phyloP scores from a whole-genome alignment of 1,284 basidiomycete genomes.

The Chiua sp. region DNA sequence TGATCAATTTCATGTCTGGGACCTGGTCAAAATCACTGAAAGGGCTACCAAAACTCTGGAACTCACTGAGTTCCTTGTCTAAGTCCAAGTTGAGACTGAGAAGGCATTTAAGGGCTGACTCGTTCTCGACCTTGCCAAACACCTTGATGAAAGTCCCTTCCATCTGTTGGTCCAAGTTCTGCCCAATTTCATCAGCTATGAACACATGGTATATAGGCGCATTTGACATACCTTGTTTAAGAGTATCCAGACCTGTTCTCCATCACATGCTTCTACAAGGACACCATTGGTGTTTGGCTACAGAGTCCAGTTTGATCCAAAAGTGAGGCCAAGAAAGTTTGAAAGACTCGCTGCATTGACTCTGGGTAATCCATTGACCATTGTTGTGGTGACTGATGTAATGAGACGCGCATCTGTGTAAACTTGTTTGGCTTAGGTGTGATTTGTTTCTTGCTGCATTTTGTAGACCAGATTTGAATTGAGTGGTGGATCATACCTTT shows the following conservation, averaged over 20 bases:
- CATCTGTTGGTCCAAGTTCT: conserved; percentile 52
- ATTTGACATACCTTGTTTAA: conserved; percentile 50
- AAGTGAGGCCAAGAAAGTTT: conserved; percentile 56
- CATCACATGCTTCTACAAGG: conserved; percentile 74
- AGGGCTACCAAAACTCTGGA: background rate
- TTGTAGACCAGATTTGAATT: too few relatives aligned
- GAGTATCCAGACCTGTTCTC: conserved; percentile 68
- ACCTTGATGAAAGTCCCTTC: conserved; percentile 56
- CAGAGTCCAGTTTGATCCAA: background rate
- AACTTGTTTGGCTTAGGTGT: too few relatives aligned
- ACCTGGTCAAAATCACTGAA: conserved; percentile 6
- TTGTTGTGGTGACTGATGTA: conserved; percentile 3
- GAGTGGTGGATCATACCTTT: too few relatives aligned
- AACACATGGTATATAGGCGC: conserved; percentile 28
- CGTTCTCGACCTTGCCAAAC: conserved; percentile 62
- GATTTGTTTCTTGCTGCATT: too few relatives aligned
- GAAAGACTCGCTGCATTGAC: conserved; percentile 69
- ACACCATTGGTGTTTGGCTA: conserved; percentile 64
- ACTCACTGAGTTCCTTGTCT: conserved; percentile 60
- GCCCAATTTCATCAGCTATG: conserved; percentile 30
- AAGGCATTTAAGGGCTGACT: conserved; percentile 66
- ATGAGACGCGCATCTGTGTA: conserved; percentile 20
- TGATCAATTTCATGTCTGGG: conserved; percentile 68
- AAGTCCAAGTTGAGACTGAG: conserved; percentile 66
- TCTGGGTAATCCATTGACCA: conserved; percentile 59